Evolutionary conservation across 2,329 filamentous ascomycete genomes (phyloP).

Genomic region (Nothomitra cinnamomea): DNA sequence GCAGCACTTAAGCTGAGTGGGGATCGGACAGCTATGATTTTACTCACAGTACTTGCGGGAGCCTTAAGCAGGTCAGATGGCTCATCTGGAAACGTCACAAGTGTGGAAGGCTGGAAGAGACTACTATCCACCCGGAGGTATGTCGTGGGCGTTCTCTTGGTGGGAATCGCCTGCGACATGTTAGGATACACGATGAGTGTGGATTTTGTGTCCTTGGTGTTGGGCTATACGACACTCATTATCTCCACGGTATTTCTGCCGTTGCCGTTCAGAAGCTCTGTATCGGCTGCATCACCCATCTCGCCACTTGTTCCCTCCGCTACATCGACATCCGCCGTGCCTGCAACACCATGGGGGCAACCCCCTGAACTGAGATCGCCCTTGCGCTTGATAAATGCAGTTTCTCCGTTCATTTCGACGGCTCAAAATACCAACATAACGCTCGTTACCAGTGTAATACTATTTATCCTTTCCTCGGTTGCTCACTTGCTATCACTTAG

Average conservation of each 20-base stretch:
- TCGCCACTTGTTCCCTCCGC: slow-evolving; percentile 8
- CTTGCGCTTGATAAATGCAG: slow-evolving; percentile 4
- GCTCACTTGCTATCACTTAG: neutral
- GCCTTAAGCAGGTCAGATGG: slow-evolving; percentile 22
- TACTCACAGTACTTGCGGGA: slow-evolving; percentile 30
- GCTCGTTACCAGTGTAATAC: slow-evolving; percentile 20
- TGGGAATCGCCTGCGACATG: slow-evolving; percentile 9
- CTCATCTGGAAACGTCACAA: slow-evolving; percentile 3
- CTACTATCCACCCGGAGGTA: slow-evolving; percentile 6
- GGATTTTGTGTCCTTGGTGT: neutral
- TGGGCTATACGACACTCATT: slow-evolving; percentile 10
- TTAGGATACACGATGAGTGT: slow-evolving; percentile 6
- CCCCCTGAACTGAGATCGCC: slow-evolving; percentile 16
- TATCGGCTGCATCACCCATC: slow-evolving; percentile 3
- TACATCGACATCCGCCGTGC: slow-evolving; percentile 9
- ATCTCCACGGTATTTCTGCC: slow-evolving; percentile 9
- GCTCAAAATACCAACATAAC: slow-evolving; percentile 25
- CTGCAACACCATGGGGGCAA: slow-evolving; percentile 18
- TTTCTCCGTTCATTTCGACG: slow-evolving; percentile 14
- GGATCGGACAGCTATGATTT: slow-evolving; percentile 32
- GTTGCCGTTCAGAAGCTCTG: slow-evolving; percentile 8
- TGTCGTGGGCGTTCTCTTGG: slow-evolving; percentile 2
- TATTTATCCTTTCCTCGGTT: slow-evolving; percentile 17
- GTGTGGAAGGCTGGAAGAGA: slow-evolving; percentile 9
- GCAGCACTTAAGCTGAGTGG: slow-evolving; percentile 37